Evolutionary conservation across 2,329 filamentous ascomycete species (phyloP), one percentile per base, ranked within the genome.

Genomic region (Epichloe sylvatica): DNA sequence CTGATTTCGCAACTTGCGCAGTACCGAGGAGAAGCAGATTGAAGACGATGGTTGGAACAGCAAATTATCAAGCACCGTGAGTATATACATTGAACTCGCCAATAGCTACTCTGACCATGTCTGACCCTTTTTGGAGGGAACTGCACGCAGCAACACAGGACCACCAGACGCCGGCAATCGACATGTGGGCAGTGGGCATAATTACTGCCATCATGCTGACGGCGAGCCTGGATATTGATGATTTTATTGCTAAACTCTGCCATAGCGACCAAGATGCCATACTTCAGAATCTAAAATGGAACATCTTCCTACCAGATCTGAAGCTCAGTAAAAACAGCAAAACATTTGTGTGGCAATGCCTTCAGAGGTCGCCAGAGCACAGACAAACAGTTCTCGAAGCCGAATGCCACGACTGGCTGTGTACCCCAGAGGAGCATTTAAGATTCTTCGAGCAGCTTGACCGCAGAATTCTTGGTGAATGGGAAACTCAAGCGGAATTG

Each of bases 121-220:
- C 52, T 58, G 33, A 56, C 46, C 5, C 21, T 12, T 5, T 13
- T 25, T 21, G 1, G n/a, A 75, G 73, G 1, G 73, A 76, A 57
- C 57, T 71, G 7, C 42, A 42, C 15, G 40, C 45, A 19, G 54
- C 43, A 5, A 53, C 42, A 6, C 51, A 53, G 4, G 49, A 57
- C 13, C 30, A 53, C 35, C 60, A 57, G 61, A 75, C 59, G 47
- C 57, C 53, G 15, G 66, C 49, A 47, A 70, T 75, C 5, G 75
- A 78, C 51, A 70, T 77, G 21, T 78, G 75, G 75, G 70, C 74
- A 4, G 57, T 77, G 15, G 75, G 75, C 0, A 64, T 76, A 48
- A 62, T 77, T 4, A 56, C 64, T 0, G 51, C 76, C 1, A 63
- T 66, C 21, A 55, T 70, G 30, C 50, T 68, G 9, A 56, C 60